Evolutionary conservation across 2,329 filamentous ascomycete genomes (phyloP).

Genomic region (Cladorrhinum sp.): DNA sequence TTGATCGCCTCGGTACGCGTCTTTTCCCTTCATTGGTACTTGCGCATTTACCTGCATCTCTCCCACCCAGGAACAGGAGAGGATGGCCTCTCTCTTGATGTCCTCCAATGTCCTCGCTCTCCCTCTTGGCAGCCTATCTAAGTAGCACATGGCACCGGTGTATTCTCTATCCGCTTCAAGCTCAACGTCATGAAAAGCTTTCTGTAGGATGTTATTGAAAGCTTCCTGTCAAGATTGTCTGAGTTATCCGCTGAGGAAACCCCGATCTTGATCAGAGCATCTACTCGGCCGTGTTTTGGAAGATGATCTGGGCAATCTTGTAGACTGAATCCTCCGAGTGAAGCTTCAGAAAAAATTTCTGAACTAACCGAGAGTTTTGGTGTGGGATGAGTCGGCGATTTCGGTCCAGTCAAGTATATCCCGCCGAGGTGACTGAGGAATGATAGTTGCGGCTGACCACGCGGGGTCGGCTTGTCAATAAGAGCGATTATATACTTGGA

Average conservation of each 20-base stretch:
- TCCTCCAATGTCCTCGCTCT: no score
- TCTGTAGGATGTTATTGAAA: no score
- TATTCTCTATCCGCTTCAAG: no score
- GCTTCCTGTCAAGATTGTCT: no score
- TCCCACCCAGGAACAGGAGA: no score
- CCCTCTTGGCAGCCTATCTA: no score
- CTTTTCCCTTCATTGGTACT: no score
- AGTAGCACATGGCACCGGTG: no score
- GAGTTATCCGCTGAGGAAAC: slow-evolving; percentile 9
- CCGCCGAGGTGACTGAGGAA: not conserved
- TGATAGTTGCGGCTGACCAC: not conserved
- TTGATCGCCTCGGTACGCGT: no score
- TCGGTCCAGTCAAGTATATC: not conserved
- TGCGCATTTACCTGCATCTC: no score
- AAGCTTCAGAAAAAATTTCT: slow-evolving; percentile 42
- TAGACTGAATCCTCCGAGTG: slow-evolving; percentile 40
- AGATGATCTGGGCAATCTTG: slow-evolving; percentile 33
- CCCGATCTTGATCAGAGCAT: slow-evolving; percentile 36
- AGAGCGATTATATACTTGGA: not conserved
- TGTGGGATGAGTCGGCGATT: slow-evolving; percentile 11
- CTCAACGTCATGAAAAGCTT: not conserved
- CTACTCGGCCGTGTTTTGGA: slow-evolving; percentile 33
- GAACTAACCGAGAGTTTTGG: no score
- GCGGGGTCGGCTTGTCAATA: not conserved
- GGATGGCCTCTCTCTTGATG: no score